Evolutionary conservation across 1,284 basidiomycete species (phyloP).

Genomic region (Hypsizygus ulmarius): DNA sequence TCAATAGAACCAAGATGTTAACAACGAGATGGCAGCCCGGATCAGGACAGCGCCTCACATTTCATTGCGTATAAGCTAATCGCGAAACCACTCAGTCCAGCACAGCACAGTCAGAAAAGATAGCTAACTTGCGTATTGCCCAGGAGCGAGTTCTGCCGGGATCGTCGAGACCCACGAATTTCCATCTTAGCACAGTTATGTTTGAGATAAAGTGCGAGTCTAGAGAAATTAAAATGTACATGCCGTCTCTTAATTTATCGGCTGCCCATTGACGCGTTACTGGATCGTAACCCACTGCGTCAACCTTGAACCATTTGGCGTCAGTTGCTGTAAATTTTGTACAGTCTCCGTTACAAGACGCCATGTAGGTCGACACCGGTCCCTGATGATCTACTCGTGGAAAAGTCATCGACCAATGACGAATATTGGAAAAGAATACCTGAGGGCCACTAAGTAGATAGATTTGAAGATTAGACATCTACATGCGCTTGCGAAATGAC

Average conservation of each 20-base stretch:
- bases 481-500: background rate
- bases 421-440: slow-evolving; percentile 21
- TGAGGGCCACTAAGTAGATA: slow-evolving; percentile 33
- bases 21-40: background rate
- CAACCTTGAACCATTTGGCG: slow-evolving; percentile 39
- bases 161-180: slow-evolving; percentile 36
- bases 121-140: slow-evolving; percentile 35
- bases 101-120: background rate
- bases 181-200: slow-evolving; percentile 22
- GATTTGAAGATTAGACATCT: background rate
- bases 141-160: slow-evolving; percentile 31
- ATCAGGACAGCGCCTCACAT: slow-evolving; percentile 26
- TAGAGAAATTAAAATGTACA: slow-evolving; percentile 14
- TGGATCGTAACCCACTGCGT: slow-evolving; percentile 34
- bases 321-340: slow-evolving; percentile 30
- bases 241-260: slow-evolving; percentile 32
- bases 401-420: background rate
- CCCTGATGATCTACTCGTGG: slow-evolving; percentile 35
- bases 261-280: slow-evolving; percentile 32
- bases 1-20: slow-evolving; percentile 3
- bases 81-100: background rate
- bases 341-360: slow-evolving; percentile 37
- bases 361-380: slow-evolving; percentile 41
- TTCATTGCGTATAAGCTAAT: slow-evolving; percentile 37
- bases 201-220: background rate